Evolutionary conservation across 1,139 yeast genomes (phyloP).

Genomic region (Saccharomyces hybrid): DNA sequence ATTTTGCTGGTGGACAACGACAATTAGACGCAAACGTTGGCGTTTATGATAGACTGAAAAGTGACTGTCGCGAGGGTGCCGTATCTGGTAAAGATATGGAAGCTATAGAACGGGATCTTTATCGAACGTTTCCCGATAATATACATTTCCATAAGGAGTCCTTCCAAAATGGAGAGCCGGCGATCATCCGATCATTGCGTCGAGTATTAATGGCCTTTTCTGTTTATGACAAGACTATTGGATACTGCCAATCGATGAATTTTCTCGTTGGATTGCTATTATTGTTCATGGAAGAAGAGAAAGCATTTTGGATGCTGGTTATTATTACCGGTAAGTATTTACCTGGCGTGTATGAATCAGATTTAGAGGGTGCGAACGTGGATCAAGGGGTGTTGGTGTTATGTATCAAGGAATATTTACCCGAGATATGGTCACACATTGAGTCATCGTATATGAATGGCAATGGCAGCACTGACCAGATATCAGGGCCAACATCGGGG

Average conservation of each 20-base stretch:
- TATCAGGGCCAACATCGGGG: slow-evolving; percentile 14
- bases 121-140: slow-evolving; percentile 93
- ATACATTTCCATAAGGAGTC: slow-evolving; percentile 50
- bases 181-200: slow-evolving; percentile 62
- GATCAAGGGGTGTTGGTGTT: slow-evolving; percentile 92
- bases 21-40: slow-evolving; percentile 61
- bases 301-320: slow-evolving; percentile 91
- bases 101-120: slow-evolving; percentile 84
- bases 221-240: slow-evolving; percentile 77
- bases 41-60: slow-evolving; percentile 45
- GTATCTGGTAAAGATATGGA: slow-evolving; percentile 56
- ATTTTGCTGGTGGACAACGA: slow-evolving; percentile 81
- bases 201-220: slow-evolving; percentile 81
- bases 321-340: slow-evolving; percentile 76
- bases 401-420: slow-evolving; percentile 74
- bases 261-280: slow-evolving; percentile 81
- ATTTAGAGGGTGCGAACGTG: slow-evolving; percentile 86
- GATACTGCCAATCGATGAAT: slow-evolving; percentile 91
- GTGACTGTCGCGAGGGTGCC: slow-evolving; percentile 26
- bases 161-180: slow-evolving; percentile 41
- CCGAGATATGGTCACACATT: slow-evolving; percentile 63
- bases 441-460: slow-evolving; percentile 29
- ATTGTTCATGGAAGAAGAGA: slow-evolving; percentile 81
- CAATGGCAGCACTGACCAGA: slow-evolving; percentile 4
- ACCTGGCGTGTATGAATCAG: slow-evolving; percentile 85